Percentiles rank a stretch among this genome's conserved stretches.
phyloP scores from a whole-genome alignment of 768 basidiomycete species.

The Boletus rubescentipes region DNA sequence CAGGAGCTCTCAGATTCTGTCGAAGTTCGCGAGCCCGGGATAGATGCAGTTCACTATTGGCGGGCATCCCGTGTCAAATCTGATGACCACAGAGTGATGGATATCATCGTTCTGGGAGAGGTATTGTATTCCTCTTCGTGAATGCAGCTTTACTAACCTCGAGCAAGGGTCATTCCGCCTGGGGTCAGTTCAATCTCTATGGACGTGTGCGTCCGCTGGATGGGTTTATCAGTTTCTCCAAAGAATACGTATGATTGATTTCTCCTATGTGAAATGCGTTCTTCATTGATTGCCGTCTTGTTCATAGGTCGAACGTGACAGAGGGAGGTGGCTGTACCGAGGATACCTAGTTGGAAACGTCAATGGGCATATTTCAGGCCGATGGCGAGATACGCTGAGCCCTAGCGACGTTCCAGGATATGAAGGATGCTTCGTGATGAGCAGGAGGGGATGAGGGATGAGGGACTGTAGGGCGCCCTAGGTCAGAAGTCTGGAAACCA shows the following conservation, averaged over 20 bases:
- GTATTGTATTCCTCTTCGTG: conserved; percentile 34
- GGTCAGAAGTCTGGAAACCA: neutral
- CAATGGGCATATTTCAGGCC: conserved; percentile 72
- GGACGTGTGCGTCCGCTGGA: conserved; percentile 82
- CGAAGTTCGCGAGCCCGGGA: conserved; percentile 45
- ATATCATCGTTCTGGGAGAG: conserved; percentile 75
- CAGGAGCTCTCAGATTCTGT: conserved; percentile 49
- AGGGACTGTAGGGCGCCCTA: neutral
- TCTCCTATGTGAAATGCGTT: neutral
- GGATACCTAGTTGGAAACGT: conserved; percentile 74
- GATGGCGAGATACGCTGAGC: conserved; percentile 85
- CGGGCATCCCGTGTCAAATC: conserved; percentile 25
- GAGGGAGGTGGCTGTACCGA: conserved; percentile 85
- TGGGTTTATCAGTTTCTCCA: conserved; percentile 77
- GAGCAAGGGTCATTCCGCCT: conserved; percentile 82
- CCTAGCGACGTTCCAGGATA: conserved; percentile 64
- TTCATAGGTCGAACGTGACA: conserved; percentile 59
- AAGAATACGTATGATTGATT: conserved; percentile 67
- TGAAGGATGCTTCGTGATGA: conserved; percentile 84
- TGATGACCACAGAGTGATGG: conserved; percentile 36
- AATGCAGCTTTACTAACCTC: conserved; percentile 5
- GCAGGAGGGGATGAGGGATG: conserved; percentile 48
- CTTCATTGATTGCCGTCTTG: neutral
- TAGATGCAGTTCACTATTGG: conserved; percentile 30
- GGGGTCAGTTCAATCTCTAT: conserved; percentile 81